Evolutionary conservation across 2,329 filamentous ascomycete species (phyloP).

Genomic region (Podosphaera xanthii): DNA sequence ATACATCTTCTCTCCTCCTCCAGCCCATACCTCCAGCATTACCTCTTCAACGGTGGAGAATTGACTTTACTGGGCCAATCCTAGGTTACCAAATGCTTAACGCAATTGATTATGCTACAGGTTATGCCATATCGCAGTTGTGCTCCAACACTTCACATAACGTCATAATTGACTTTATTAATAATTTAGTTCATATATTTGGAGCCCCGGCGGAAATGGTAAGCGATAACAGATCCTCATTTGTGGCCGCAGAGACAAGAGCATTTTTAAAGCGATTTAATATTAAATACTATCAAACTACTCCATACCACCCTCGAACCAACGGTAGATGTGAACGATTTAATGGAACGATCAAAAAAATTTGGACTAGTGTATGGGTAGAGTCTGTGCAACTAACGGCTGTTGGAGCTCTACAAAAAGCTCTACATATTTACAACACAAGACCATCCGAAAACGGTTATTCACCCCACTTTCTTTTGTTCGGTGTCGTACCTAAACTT

Average conservation of each 20-base stretch:
- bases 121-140: not conserved
- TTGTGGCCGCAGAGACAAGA: not conserved
- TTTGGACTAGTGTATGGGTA: not conserved
- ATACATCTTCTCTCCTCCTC: not conserved
- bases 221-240: not conserved
- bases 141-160: not conserved
- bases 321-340: not conserved
- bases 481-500: not conserved
- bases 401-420: not conserved
- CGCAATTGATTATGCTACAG: not conserved
- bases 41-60: not conserved
- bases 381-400: no score
- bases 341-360: not conserved
- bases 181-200: not conserved
- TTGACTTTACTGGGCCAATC: not conserved
- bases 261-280: not conserved
- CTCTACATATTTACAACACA: not conserved
- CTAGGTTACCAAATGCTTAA: not conserved
- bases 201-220: not conserved
- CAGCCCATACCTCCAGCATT: not conserved
- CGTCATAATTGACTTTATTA: not conserved
- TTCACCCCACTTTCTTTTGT: not conserved
- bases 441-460: conserved; percentile 1
- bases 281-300: not conserved
- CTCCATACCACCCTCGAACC: not conserved